A percentile compares a stretch with the other conserved stretches of the same genome.
Conservation (phyloP, 2,329 filamentous ascomycete species). For the Pseudocercospora musae region DNA sequence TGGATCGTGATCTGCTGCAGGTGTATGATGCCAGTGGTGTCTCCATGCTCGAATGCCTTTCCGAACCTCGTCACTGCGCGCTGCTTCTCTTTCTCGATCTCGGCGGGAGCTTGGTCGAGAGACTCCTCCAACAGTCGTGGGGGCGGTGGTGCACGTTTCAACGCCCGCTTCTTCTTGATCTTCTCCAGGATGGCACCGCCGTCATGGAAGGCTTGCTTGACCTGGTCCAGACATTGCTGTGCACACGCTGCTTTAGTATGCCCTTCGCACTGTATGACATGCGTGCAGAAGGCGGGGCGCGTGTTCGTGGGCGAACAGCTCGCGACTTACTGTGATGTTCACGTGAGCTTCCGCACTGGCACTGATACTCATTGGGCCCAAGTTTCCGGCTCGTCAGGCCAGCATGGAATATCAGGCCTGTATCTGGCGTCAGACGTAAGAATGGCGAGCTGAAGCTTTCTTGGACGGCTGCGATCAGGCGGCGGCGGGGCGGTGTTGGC, state of each 20-base stretch:
- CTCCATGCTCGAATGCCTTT: slow-evolving; percentile 32
- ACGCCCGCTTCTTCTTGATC: slow-evolving; percentile 33
- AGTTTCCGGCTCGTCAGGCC: neutral
- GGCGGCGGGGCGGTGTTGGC: neutral
- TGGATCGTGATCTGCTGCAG: slow-evolving; percentile 34
- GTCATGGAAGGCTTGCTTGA: slow-evolving; percentile 29
- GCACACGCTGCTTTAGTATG: neutral
- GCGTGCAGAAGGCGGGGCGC: slow-evolving; percentile 5
- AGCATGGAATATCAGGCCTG: slow-evolving; percentile 1
- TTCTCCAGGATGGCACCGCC: slow-evolving; percentile 32
- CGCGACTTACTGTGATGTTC: slow-evolving; percentile 18
- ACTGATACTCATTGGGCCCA: slow-evolving; percentile 11
- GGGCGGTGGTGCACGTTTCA: slow-evolving; percentile 31
- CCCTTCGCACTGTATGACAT: neutral
- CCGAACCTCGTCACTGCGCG: slow-evolving; percentile 32
- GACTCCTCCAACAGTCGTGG: slow-evolving; percentile 32
- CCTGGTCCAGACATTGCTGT: slow-evolving; percentile 27
- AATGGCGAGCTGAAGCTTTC: neutral
- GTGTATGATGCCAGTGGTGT: slow-evolving; percentile 31
- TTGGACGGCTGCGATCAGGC: neutral
- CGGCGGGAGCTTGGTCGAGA: slow-evolving; percentile 31
- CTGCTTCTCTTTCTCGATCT: slow-evolving; percentile 34
- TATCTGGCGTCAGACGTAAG: neutral
- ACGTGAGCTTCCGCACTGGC: slow-evolving; percentile 17
- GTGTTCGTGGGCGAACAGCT: slow-evolving; percentile 1